Evolutionary conservation across 2,329 filamentous ascomycete genomes (phyloP).

Genomic region (Xylariaceae sp.): DNA sequence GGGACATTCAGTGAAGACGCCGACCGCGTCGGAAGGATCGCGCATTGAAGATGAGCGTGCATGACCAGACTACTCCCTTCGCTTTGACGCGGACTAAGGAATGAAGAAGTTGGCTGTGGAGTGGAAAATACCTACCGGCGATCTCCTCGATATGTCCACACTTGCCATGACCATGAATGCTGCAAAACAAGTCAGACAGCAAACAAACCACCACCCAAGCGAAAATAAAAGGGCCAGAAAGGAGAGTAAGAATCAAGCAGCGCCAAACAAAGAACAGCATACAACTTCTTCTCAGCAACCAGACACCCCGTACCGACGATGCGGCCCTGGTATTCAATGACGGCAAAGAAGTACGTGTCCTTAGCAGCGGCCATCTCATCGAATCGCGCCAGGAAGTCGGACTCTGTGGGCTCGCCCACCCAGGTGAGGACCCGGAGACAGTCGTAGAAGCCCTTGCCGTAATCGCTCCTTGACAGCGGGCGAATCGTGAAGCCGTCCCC

Average conservation of each 20-base stretch:
- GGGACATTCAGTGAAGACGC: no score
- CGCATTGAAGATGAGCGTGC: no score
- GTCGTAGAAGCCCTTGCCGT: slow-evolving; percentile 66
- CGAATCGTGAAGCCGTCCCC: slow-evolving; percentile 68
- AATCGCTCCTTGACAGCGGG: slow-evolving; percentile 65
- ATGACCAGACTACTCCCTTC: no score
- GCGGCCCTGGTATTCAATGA: slow-evolving; percentile 58
- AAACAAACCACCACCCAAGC: neutral
- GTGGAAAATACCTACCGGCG: slow-evolving; percentile 37
- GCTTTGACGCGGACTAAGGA: neutral
- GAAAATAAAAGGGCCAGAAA: neutral
- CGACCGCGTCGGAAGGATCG: no score
- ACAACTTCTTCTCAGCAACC: slow-evolving; percentile 77
- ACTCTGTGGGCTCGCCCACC: slow-evolving; percentile 65
- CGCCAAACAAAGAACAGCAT: slow-evolving; percentile 24
- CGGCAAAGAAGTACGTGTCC: slow-evolving; percentile 64
- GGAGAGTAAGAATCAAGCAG: neutral
- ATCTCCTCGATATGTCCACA: slow-evolving; percentile 86
- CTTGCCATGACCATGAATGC: slow-evolving; percentile 61
- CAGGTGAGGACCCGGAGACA: slow-evolving; percentile 72
- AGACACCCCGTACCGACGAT: slow-evolving; percentile 73
- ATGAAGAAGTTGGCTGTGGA: neutral
- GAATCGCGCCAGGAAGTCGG: slow-evolving; percentile 49
- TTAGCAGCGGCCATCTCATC: slow-evolving; percentile 48
- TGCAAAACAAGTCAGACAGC: slow-evolving; percentile 25